Evolutionary conservation across 148 eudicot species (phyloP).

Genomic region (Chenopodium suecicum): DNA sequence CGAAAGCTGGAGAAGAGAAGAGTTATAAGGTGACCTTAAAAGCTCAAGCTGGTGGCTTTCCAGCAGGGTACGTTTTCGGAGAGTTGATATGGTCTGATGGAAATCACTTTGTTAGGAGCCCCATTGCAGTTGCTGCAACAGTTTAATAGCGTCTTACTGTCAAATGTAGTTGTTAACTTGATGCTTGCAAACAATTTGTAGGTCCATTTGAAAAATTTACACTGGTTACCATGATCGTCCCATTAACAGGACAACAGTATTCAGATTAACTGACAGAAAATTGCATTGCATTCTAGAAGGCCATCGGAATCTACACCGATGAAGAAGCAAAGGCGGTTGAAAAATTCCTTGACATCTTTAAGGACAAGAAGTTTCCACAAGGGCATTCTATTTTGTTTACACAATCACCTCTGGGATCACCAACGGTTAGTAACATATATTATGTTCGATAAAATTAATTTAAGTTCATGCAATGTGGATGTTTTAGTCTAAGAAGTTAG

Average conservation of each 20-base stretch:
- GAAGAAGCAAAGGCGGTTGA: slow-evolving; percentile 58
- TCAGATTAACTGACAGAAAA: slow-evolving; percentile 74
- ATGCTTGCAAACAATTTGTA: slow-evolving; percentile 16
- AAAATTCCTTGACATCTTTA: slow-evolving; percentile 58
- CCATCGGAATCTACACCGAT: slow-evolving; percentile 57
- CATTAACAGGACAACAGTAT: slow-evolving; percentile 71
- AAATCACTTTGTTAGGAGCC: slow-evolving; percentile 49
- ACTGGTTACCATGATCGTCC: slow-evolving; percentile 62
- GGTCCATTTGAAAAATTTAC: slow-evolving; percentile 79
- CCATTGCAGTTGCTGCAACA: slow-evolving; percentile 6
- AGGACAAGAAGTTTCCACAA: slow-evolving; percentile 60
- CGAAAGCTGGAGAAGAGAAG: slow-evolving; percentile 44
- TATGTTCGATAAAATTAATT: no score
- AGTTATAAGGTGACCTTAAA: slow-evolving; percentile 40
- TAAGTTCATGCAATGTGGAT: no score
- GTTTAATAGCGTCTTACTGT: no score
- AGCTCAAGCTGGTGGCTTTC: background rate
- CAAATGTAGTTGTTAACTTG: background rate
- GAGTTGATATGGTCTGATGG: slow-evolving; percentile 61
- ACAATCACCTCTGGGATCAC: slow-evolving; percentile 53
- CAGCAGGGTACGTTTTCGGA: slow-evolving; percentile 41
- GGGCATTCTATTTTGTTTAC: slow-evolving; percentile 75
- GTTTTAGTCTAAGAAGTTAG: no score
- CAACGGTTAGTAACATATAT: slow-evolving; percentile 36
- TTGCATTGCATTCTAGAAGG: slow-evolving; percentile 63